Evolutionary conservation across 106 monocot species (phyloP), one percentile per base, ranked within the genome.

Genomic region (Dactylorhiza incarnata): DNA sequence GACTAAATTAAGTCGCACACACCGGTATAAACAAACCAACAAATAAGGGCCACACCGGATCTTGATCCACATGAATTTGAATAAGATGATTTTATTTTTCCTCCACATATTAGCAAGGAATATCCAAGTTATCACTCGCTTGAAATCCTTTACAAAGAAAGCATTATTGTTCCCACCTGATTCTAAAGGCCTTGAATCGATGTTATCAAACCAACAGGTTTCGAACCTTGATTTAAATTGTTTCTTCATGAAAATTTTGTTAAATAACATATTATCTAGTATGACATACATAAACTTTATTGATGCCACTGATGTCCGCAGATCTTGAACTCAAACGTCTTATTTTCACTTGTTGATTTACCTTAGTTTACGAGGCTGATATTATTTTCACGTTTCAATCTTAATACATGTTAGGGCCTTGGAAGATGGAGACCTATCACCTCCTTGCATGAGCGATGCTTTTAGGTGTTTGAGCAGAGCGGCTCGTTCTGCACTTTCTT

Each of bases 401-500:
- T 23, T 67, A 20, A 49, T 77, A 44, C n/a, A 46, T 58, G 20
- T 48, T 78, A 95, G 95, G 83, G 61, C 84, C 65, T 77, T 85
- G 74, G 95, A 95, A 56, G 92, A 95, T 87, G 91, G 84, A 77
- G 95, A 87, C 22, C 45, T 89, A 63, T 86, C 80, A 20, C 95
- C 92, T 55, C 83, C 95, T 55, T 90, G 95, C 76, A 92, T 95
- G 89, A 79, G 76, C 76, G 95, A 92, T 79, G 88, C 87, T 76
- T 95, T 95, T 80, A 92, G 81, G 73, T 86, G 85, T 74, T 74
- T 95, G 81, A 92, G 92, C 45, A 89, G 84, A 67, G 88, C 81
- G 45, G 89, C 92, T 79, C 95, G 89, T 78, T 89, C 81, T 75
- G 79, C 90, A 70, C 77, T 95, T 48, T 90, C 75, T 80, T 92